Conservation (phyloP, 2,329 filamentous ascomycete genomes). For the Coccinonectria pachysandricola region DNA sequence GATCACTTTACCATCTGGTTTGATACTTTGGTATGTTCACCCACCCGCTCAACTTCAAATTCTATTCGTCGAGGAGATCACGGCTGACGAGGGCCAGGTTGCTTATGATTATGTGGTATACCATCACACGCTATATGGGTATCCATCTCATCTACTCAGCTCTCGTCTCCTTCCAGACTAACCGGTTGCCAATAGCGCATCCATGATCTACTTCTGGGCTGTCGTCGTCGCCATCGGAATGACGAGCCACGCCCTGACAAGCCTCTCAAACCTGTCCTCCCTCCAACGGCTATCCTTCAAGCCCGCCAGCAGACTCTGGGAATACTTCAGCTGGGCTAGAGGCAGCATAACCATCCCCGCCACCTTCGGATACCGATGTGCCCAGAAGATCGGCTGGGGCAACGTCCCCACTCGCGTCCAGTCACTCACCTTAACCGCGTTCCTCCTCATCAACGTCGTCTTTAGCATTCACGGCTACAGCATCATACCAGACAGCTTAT, state of each 20-base stretch:
- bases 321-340: conserved; percentile 20
- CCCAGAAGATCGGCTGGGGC: conserved; percentile 34
- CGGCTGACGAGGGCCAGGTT: conserved; percentile 17
- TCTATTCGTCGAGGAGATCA: neutral
- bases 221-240: conserved; percentile 27
- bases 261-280: conserved; percentile 4
- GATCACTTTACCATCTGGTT: conserved; percentile 25
- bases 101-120: conserved; percentile 24
- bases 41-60: too few relatives aligned
- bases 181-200: conserved; percentile 11
- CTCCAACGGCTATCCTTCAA: conserved; percentile 1
- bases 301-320: neutral
- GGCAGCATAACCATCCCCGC: conserved; percentile 28
- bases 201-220: conserved; percentile 32
- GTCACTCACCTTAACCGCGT: conserved; percentile 27
- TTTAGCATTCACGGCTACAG: conserved; percentile 28
- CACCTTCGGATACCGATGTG: conserved; percentile 32
- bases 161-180: neutral
- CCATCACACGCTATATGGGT: conserved; percentile 29
- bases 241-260: conserved; percentile 17
- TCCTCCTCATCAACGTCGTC: conserved; percentile 28
- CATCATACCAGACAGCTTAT: conserved; percentile 28
- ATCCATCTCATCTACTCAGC: neutral
- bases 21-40: conserved; percentile 29
- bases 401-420: conserved; percentile 35